A percentile compares a stretch with the other conserved stretches of the same genome.
These are phyloP conservation scores for Stachybotrys chartarum DNA, from an alignment of 2,329 filamentous ascomycete genomes.

Conservation along the genomic window DNA sequence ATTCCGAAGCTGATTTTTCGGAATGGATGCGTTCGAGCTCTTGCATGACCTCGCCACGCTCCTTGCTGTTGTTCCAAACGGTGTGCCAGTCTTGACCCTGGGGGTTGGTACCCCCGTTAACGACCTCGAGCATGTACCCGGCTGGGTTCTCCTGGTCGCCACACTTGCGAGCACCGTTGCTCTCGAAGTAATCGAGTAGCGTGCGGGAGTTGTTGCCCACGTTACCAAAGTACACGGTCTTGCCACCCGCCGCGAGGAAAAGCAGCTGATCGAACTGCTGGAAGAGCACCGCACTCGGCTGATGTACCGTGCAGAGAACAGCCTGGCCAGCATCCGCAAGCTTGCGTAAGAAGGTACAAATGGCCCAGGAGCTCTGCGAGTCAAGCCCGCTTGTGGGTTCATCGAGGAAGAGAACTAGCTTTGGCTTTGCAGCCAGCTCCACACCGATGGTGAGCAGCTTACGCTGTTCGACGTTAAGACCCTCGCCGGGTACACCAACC, in stretches of 20 bases:
- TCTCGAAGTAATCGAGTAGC: constrained; percentile 57
- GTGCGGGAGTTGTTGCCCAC: constrained; percentile 53
- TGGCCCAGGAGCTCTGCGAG: constrained; percentile 56
- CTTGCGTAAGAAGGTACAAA: constrained; percentile 54
- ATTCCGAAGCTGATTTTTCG: too few relatives aligned
- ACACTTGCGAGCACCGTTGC: constrained; percentile 54
- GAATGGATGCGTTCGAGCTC: constrained; percentile 60
- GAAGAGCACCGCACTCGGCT: constrained; percentile 46
- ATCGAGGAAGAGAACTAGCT: constrained; percentile 80
- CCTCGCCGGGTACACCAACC: constrained; percentile 81
- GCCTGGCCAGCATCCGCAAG: constrained; percentile 48
- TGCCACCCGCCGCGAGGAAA: constrained; percentile 57
- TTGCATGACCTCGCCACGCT: constrained; percentile 42
- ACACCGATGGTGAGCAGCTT: constrained; percentile 84
- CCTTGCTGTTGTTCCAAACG: constrained; percentile 53
- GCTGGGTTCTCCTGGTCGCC: constrained; percentile 61
- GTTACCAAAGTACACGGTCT: constrained; percentile 63
- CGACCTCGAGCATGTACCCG: constrained; percentile 63
- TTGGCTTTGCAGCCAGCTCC: constrained; percentile 82
- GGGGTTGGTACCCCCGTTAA: constrained; percentile 32
- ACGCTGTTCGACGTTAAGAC: constrained; percentile 61
- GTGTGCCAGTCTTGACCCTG: constrained; percentile 54
- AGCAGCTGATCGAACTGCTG: constrained; percentile 53
- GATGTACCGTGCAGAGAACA: constrained; percentile 48
- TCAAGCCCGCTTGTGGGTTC: constrained; percentile 58